Evolutionary conservation across 2,329 filamentous ascomycete species (phyloP), one percentile per base, ranked within the genome.

Genomic region (Lasiodiplodia theobromae): DNA sequence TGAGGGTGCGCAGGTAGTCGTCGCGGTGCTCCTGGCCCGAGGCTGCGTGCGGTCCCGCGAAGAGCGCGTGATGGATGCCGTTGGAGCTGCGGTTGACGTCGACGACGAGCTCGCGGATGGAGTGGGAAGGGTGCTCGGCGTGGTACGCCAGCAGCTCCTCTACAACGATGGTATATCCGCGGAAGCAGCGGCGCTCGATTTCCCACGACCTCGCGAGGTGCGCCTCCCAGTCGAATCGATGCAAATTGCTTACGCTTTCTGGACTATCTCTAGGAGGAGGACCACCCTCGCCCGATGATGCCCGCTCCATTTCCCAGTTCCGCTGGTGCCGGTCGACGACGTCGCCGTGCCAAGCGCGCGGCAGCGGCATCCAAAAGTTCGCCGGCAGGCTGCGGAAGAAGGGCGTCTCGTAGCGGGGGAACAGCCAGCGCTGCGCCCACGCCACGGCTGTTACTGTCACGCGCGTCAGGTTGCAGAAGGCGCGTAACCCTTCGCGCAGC

Each of bases 351-450:
- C 78, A 79, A 14, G 77, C 75, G 18, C 74, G 75, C 1, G 79
- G 76, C 11, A 80, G 71, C 1, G 78, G 78, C 68, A 83, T 82
- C 28, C 78, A 78, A 47, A 84, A 81, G 4, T 79, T 78, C 2
- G 69, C 57, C 0, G 81, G 80, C 14, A 84, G 77, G 2, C 76
- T 74, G 6, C 81, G 80, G 37, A 82, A 80, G 72, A 80, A 81
- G 1, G 82, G 82, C 0, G 82, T 84, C 23, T 80, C 70, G 62
- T 84, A 83, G 0, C 77, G 68, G 0, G 82, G 82, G 0, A 68
- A 60, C n/a, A 78, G 76, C 0, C 78, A 68, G 53, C 73, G 72
- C 12, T 71, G 71, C 0, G 80, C 80, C 69, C 84, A 82, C 0
- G 80, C 73, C 2, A 80, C 78, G 7, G 78, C 78, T 3, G 82